Conservation (phyloP, 805 yeast genomes). For the Monosporozyma solicola region DNA sequence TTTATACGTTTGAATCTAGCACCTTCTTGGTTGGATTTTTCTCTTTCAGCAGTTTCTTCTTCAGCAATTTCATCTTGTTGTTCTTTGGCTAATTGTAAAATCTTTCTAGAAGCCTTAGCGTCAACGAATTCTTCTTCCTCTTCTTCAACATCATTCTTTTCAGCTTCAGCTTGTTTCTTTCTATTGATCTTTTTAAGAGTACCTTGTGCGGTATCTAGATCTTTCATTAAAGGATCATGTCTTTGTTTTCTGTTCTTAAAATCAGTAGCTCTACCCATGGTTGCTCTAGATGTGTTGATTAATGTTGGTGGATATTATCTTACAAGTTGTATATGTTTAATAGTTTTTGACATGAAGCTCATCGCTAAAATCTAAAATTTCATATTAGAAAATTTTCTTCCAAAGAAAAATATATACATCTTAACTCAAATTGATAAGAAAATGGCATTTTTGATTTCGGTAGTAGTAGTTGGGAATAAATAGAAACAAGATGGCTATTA, state of each 20-base stretch:
- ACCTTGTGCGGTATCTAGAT: constrained; percentile 68
- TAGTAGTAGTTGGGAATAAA: not conserved
- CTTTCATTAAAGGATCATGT: constrained; percentile 75
- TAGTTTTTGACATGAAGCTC: not conserved
- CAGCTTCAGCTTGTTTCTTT: constrained; percentile 22
- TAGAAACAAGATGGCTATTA: too few relatives aligned
- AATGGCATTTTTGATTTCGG: not conserved
- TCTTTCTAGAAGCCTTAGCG: constrained; percentile 73
- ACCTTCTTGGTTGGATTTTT: constrained; percentile 24
- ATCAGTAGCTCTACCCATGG: constrained; percentile 61
- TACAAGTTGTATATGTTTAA: not conserved
- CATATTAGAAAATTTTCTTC: not conserved
- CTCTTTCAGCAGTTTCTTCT: constrained; percentile 41
- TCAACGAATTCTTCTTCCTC: constrained; percentile 58
- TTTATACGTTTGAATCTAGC: constrained; percentile 28
- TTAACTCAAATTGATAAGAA: not conserved
- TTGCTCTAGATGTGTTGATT: not conserved
- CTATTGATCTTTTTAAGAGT: constrained; percentile 42
- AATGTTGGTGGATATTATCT: not conserved
- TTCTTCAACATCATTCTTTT: constrained; percentile 32
- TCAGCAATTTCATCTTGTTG: constrained; percentile 86
- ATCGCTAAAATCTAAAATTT: constrained; percentile 1
- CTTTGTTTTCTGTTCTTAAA: constrained; percentile 47
- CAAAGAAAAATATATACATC: too few relatives aligned
- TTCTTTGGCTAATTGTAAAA: constrained; percentile 79